These are phyloP conservation scores for Asterionellopsis glacialis DNA, from an alignment of 108 stramenopile species.

Conservation along the genomic window DNA sequence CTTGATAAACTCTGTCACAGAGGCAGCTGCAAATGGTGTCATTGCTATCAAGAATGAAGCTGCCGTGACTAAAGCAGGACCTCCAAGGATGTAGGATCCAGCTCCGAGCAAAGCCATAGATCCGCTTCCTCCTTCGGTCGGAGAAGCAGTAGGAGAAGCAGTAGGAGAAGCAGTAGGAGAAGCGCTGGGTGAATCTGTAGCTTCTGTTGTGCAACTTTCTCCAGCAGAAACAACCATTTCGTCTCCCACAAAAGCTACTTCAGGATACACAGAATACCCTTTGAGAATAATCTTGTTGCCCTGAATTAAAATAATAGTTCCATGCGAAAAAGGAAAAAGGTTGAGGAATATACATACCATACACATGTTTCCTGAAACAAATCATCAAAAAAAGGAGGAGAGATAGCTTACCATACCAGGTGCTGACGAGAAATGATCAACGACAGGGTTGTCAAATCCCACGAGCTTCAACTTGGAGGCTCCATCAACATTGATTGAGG, in stretches of 20 bases:
- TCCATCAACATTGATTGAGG: too few relatives aligned
- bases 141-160: slow-evolving; percentile 3
- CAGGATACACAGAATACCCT: slow-evolving; percentile 9
- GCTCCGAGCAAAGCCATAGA: background rate
- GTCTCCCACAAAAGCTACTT: slow-evolving; percentile 1
- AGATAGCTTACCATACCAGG: slow-evolving; percentile 5
- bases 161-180: slow-evolving; percentile 1
- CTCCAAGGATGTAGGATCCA: background rate
- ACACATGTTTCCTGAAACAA: too few relatives aligned
- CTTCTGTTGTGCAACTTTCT: slow-evolving; percentile 8
- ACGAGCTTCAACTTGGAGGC: too few relatives aligned
- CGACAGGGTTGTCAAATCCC: background rate
- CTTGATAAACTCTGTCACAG: background rate
- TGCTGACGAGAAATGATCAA: background rate
- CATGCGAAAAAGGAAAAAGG: too few relatives aligned
- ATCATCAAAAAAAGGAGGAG: background rate
- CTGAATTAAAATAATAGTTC: too few relatives aligned
- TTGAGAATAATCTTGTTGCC: slow-evolving; percentile 26
- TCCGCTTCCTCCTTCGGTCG: background rate
- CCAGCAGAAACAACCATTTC: slow-evolving; percentile 9
- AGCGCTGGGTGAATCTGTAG: background rate
- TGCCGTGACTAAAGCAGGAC: background rate
- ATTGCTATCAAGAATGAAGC: background rate
- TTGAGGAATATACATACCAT: too few relatives aligned
- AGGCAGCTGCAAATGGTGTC: background rate